phyloP scores from a whole-genome alignment of 306 rosid species.

The Delonix regia region DNA sequence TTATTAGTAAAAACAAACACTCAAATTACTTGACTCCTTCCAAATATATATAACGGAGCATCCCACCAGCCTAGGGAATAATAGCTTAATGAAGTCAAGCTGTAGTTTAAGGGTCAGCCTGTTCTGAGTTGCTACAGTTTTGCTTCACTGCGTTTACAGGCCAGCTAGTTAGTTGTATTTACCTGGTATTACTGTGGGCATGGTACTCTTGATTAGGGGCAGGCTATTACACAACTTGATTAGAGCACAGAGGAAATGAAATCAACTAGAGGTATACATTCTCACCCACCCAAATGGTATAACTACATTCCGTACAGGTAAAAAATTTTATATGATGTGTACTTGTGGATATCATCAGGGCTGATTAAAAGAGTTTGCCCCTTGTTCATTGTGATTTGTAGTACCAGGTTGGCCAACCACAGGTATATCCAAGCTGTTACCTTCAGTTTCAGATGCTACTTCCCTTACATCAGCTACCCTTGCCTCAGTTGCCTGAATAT shows the following conservation, averaged over 20 bases:
- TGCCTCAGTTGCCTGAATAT: slow-evolving; percentile 91
- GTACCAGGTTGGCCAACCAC: slow-evolving; percentile 77
- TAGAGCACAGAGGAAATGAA: slow-evolving; percentile 36
- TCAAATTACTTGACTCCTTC: background rate
- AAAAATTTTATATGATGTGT: slow-evolving; percentile 33
- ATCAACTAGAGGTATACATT: slow-evolving; percentile 43
- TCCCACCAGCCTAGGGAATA: background rate
- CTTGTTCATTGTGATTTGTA: slow-evolving; percentile 74
- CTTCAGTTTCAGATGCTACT: slow-evolving; percentile 70
- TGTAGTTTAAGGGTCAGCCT: background rate
- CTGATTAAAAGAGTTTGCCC: slow-evolving; percentile 61
- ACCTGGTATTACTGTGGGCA: slow-evolving; percentile 26
- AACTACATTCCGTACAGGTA: slow-evolving; percentile 41
- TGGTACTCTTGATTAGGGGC: slow-evolving; percentile 26
- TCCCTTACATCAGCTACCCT: slow-evolving; percentile 95
- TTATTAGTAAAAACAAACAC: too few relatives aligned
- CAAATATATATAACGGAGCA: background rate
- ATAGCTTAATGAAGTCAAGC: background rate
- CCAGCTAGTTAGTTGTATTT: slow-evolving; percentile 28
- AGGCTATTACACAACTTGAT: slow-evolving; percentile 34
- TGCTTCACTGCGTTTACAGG: slow-evolving; percentile 15
- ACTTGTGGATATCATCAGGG: slow-evolving; percentile 49
- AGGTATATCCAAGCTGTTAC: slow-evolving; percentile 90
- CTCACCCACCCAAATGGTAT: slow-evolving; percentile 51
- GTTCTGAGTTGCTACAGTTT: slow-evolving; percentile 7